Percentiles rank a stretch among this genome's conserved stretches.
Evolutionary conservation across 2,329 filamentous ascomycete species (phyloP).

Genomic region (Penicillium sp.): DNA sequence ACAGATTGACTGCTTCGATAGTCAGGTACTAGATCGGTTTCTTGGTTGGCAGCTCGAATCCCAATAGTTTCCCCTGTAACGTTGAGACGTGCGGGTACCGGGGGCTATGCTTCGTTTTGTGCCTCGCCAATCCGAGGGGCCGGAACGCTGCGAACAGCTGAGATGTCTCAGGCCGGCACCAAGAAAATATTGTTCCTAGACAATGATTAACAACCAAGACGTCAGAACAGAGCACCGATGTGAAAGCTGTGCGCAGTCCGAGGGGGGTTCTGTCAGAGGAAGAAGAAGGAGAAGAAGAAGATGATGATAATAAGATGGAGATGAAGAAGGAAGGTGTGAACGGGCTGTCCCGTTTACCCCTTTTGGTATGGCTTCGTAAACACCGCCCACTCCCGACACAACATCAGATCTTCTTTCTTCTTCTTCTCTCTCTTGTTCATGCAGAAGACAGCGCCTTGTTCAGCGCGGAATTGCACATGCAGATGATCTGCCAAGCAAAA

Average conservation of each 20-base stretch:
- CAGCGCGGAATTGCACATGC: background rate
- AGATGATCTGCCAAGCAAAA: background rate
- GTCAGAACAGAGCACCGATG: background rate
- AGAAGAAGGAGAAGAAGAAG: background rate
- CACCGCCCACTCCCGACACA: background rate
- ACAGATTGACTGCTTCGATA: background rate
- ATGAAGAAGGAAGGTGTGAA: background rate
- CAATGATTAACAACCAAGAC: background rate
- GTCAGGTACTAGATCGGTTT: background rate
- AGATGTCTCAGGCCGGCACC: conserved; percentile 21
- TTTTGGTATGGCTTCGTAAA: background rate
- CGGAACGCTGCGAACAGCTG: conserved; percentile 16
- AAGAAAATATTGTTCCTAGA: background rate
- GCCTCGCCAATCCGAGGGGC: conserved; percentile 9
- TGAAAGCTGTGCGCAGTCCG: background rate
- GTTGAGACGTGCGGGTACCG: conserved; percentile 7
- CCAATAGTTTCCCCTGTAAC: conserved; percentile 1
- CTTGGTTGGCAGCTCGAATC: background rate
- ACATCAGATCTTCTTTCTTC: background rate
- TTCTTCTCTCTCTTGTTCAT: too few species aligned
- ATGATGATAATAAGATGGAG: background rate
- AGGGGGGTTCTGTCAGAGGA: background rate
- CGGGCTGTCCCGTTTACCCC: background rate
- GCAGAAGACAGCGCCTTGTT: background rate
- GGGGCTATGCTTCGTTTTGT: conserved; percentile 4